Base-by-base conservation (phyloP, 257 asterid species). In the Capsicum chinense region DNA sequence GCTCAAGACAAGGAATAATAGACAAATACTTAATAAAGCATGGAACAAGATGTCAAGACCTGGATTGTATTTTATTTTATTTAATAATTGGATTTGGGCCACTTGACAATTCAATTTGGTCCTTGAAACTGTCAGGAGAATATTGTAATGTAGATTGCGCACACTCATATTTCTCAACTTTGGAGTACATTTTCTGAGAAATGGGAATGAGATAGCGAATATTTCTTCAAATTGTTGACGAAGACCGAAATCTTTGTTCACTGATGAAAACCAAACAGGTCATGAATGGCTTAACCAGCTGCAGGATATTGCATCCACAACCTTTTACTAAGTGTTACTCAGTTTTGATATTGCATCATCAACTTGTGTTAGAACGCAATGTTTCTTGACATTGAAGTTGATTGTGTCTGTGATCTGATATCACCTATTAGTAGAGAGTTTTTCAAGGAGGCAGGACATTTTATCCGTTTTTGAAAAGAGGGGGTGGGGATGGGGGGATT, bases 261-360 rank as follows among this genome's bases (percentile, higher is more conserved):
- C n/a, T 73, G 59, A 47, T 47, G 80, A n/a, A 73, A 48, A 47
- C 37, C n/a, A 73, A 73, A 73, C 80, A 19, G 42, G 58, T n/a
- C 39, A 71, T 10, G 44, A 71, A 44, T 12, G 10, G 57, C 39
- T 69, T 71, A 47, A 52, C 42, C 80, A 48, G 42, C 11, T 19
- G 15, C 9, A 11, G 19, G 42, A 47, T 48, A 19, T 3, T 73
- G 59, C 80, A 48, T 48, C 80, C 3, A 1, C 59, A 48, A 12
- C 80, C 15, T 73, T 73, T 73, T 50, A 17, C 60, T 74, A 50
- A 74, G 7, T 74, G 80, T 74, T 19, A 6, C 44, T 12, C 19
- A 50, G 21, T 19, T 50, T 74, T 48, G 62, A 19, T 50, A 7
- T 21, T 50, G 62, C 59, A 4, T 74, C 81, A 21, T 21, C 21